Evolutionary conservation across 257 asterid genomes (phyloP).

Genomic region (Phtheirospermum japonicum): DNA sequence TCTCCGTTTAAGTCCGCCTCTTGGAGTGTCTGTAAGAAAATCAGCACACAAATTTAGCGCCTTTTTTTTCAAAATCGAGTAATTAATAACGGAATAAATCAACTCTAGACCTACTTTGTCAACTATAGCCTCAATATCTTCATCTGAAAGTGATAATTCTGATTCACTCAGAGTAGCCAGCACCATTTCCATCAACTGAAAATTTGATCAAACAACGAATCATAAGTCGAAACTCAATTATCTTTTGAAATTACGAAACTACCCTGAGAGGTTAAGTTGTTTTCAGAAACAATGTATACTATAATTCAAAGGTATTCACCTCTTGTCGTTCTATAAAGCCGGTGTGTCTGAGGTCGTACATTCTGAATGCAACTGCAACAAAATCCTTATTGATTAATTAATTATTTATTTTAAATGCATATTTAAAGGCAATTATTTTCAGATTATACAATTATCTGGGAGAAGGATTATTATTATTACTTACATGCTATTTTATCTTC

Average conservation of each 20-base stretch:
- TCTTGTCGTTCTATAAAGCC: constrained; percentile 67
- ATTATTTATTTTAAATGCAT: constrained; percentile 14
- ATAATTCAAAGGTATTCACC: constrained; percentile 35
- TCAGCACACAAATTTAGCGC: too few species aligned
- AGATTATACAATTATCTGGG: not conserved
- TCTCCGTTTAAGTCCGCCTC: too few species aligned
- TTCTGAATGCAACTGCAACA: constrained; percentile 62
- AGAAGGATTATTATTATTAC: constrained; percentile 16
- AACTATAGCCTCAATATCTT: too few species aligned
- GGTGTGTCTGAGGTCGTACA: constrained; percentile 56
- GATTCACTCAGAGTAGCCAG: too few species aligned
- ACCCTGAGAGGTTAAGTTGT: not conserved
- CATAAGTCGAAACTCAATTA: not conserved
- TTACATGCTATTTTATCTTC: constrained; percentile 49
- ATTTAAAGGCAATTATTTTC: not conserved
- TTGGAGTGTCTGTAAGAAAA: too few species aligned
- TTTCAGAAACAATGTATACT: not conserved
- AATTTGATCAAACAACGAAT: too few species aligned
- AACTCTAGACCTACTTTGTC: too few species aligned
- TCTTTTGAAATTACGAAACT: not conserved
- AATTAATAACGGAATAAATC: too few species aligned
- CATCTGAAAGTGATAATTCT: too few species aligned
- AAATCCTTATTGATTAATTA: not conserved
- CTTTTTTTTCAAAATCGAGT: too few species aligned
- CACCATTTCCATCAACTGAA: too few species aligned